A percentile compares a stretch with the other conserved stretches of the same genome.
These are phyloP conservation scores for Ostreobium quekettii DNA, from an alignment of 139 green algal genomes.

Conservation along the genomic window DNA sequence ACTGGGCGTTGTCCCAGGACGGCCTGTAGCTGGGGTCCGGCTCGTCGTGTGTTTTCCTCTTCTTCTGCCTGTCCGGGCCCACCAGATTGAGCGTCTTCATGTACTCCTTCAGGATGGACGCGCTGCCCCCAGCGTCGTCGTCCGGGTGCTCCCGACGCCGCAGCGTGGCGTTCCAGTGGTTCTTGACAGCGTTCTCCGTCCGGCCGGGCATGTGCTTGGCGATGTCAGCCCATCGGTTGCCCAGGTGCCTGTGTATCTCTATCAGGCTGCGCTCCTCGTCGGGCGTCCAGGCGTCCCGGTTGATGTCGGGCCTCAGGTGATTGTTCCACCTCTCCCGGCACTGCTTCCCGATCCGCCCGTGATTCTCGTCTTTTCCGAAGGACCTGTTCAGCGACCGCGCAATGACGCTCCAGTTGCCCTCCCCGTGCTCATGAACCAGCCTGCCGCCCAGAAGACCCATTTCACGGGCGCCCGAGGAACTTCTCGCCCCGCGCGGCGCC, in stretches of 20 bases:
- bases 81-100: slow-evolving; percentile 30
- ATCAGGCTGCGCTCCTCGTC: slow-evolving; percentile 27
- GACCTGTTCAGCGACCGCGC: slow-evolving; percentile 37
- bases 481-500: too few relatives aligned
- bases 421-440: slow-evolving; percentile 52
- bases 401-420: slow-evolving; percentile 62
- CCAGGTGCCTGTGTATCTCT: slow-evolving; percentile 47
- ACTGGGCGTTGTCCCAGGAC: slow-evolving; percentile 1
- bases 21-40: neutral
- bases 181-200: slow-evolving; percentile 93
- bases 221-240: slow-evolving; percentile 78
- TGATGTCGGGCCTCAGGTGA: slow-evolving; percentile 58
- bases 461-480: too few relatives aligned
- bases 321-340: slow-evolving; percentile 72
- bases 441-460: too few relatives aligned
- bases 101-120: slow-evolving; percentile 32
- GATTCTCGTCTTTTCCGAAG: slow-evolving; percentile 30
- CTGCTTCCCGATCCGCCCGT: slow-evolving; percentile 72
- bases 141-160: slow-evolving; percentile 25
- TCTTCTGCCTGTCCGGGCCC: neutral
- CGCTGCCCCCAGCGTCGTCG: neutral
- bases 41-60: neutral
- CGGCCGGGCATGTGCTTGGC: slow-evolving; percentile 57
- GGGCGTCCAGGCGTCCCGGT: slow-evolving; percentile 51
- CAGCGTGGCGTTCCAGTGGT: slow-evolving; percentile 58